A percentile compares a stretch with the other conserved stretches of the same genome.
These are phyloP conservation scores for Chaetothyriales sp. DNA, from an alignment of 2,329 filamentous ascomycete genomes.

Conservation along the genomic window DNA sequence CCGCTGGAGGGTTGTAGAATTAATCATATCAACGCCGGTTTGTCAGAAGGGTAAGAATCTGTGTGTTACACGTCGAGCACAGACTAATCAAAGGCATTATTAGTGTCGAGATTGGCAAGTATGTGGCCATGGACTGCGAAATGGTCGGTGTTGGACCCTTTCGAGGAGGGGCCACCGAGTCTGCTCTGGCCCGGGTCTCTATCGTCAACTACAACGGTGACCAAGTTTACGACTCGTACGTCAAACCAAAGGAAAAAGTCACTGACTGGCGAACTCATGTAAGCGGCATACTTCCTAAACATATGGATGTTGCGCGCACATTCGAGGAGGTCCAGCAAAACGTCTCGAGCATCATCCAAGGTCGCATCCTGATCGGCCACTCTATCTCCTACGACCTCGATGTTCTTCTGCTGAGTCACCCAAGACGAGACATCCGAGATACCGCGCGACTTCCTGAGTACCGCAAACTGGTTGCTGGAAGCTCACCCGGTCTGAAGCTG, in stretches of 20 bases:
- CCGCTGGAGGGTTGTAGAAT: neutral
- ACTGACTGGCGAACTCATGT: constrained; percentile 83
- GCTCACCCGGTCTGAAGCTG: constrained; percentile 38
- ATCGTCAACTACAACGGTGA: constrained; percentile 86
- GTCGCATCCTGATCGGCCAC: constrained; percentile 66
- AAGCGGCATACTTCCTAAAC: constrained; percentile 61
- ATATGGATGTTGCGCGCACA: constrained; percentile 50
- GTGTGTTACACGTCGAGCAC: neutral
- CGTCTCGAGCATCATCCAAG: constrained; percentile 53
- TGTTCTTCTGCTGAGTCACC: constrained; percentile 63
- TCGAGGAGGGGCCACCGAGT: constrained; percentile 31
- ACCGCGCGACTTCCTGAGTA: constrained; percentile 67
- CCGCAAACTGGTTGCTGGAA: constrained; percentile 40
- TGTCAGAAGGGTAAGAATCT: neutral
- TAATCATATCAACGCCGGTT: constrained; percentile 2
- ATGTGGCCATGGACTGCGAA: constrained; percentile 86
- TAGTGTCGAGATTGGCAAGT: constrained; percentile 64
- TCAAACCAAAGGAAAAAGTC: constrained; percentile 60
- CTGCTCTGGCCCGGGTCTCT: constrained; percentile 71
- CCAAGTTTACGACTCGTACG: constrained; percentile 88
- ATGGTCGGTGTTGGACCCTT: constrained; percentile 69
- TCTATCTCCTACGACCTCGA: constrained; percentile 64
- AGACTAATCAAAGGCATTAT: constrained; percentile 7
- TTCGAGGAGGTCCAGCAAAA: constrained; percentile 66
- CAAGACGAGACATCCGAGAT: constrained; percentile 64